Base-by-base conservation (phyloP, 352 stramenopile genomes). In the Aphanomyces stellatus region DNA sequence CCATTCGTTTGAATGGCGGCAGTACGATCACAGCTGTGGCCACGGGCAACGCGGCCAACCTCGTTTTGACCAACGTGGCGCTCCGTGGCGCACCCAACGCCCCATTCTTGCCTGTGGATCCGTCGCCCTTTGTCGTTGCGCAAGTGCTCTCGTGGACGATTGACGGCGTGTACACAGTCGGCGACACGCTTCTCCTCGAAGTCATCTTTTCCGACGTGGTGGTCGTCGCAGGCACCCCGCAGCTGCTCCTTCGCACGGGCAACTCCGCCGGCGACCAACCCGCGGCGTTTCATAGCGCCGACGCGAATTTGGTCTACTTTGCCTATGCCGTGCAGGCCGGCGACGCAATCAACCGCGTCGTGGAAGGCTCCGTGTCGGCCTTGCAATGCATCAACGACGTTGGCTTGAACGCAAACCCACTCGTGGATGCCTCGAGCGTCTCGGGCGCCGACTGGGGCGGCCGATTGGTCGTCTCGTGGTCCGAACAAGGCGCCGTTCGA, bases 141-240 rank as follows among this genome's bases (percentile, higher is more conserved):
- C 73, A 33, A 22, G 49, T 57, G 0, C 25, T 15, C 8, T 57
- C 49, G 49, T 57, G 49, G 49, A 57, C 56, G 25, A 43, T 53
- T 7, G 53, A 81, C 63, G 77, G 78, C 0, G 65, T 62, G 2
- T 92, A 92, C 72, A 88, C 81, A 11, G 79, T 79, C 7, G 84
- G 84, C 8, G 81, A 90, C 48, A 74, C 53, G 1, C 76, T 92
- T 25, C 69, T 81, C n/a, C 62, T 90, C 11, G 55, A 76, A 19
- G 77, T 90, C 10, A 71, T 55, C 1, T 88, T 92, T 33, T 74
- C 88, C 28, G 75, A 62, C 8, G 76, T 80, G 0, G 81, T 92
- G 0, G 72, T 88, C 1, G 84, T 90, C 11, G 77, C 73, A 10
- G 83, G 83, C 0, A 66, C 56, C 0, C 81, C 83, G 7, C 63